A percentile compares a stretch with the other conserved stretches of the same genome.
Conservation (phyloP, 2,329 filamentous ascomycete species). For the Beauveria pseudobassiana region DNA sequence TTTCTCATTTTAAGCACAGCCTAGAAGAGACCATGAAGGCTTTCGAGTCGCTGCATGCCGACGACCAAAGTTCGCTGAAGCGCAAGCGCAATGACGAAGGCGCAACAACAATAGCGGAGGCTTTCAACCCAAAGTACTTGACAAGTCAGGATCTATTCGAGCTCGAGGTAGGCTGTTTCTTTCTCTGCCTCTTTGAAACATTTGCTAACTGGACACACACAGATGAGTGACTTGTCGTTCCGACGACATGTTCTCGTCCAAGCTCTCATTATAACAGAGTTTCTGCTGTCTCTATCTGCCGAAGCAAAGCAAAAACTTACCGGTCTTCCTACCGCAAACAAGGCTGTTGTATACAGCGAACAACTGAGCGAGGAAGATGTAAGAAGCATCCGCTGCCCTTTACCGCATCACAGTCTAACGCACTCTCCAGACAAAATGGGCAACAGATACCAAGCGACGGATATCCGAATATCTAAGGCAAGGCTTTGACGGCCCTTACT, state of each 20-base stretch:
- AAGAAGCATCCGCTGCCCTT: slow-evolving; percentile 12
- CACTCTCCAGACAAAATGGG: slow-evolving; percentile 66
- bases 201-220: slow-evolving; percentile 15
- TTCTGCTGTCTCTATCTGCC: slow-evolving; percentile 81
- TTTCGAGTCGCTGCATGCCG: slow-evolving; percentile 40
- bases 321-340: slow-evolving; percentile 62
- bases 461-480: slow-evolving; percentile 80
- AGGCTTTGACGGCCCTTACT: slow-evolving; percentile 80
- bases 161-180: slow-evolving; percentile 58
- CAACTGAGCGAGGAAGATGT: slow-evolving; percentile 81
- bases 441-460: slow-evolving; percentile 62
- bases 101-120: slow-evolving; percentile 39
- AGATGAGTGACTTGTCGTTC: slow-evolving; percentile 92
- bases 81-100: slow-evolving; percentile 58
- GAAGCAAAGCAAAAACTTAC: slow-evolving; percentile 73
- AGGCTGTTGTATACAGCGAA: slow-evolving; percentile 74
- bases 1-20: slow-evolving; percentile 74
- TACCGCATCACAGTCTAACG: not conserved
- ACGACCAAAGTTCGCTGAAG: slow-evolving; percentile 48
- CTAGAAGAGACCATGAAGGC: slow-evolving; percentile 58
- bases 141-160: slow-evolving; percentile 97
- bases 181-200: not conserved
- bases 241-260: slow-evolving; percentile 91
- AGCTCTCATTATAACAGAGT: slow-evolving; percentile 88
- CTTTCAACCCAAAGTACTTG: slow-evolving; percentile 94